A percentile compares a stretch with the other conserved stretches of the same genome.
Conservation (phyloP, 2,329 filamentous ascomycete genomes). For the Scedosporium dehoogii region DNA sequence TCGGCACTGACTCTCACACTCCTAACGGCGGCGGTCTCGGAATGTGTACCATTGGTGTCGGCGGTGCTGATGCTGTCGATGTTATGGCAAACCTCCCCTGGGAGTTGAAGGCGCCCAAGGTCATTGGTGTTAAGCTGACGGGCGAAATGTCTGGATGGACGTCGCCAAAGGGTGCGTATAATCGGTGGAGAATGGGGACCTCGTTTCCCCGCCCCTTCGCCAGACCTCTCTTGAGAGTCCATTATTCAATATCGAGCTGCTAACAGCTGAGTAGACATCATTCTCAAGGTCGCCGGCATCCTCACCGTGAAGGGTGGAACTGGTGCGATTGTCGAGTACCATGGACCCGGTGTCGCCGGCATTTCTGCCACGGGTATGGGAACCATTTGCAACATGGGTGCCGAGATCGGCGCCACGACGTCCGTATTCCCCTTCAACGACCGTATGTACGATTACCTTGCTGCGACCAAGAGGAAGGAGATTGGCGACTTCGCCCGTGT, state of each 20-base stretch:
- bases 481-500: slow-evolving; percentile 84
- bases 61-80: slow-evolving; percentile 96
- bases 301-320: slow-evolving; percentile 97
- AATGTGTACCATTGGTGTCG: slow-evolving; percentile 91
- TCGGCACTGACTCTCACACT: slow-evolving; percentile 96
- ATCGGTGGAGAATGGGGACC: neutral
- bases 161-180: slow-evolving; percentile 68
- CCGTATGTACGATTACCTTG: slow-evolving; percentile 92
- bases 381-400: slow-evolving; percentile 58
- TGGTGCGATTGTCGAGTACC: slow-evolving; percentile 77
- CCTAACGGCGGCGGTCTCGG: slow-evolving; percentile 95
- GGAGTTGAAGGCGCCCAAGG: slow-evolving; percentile 96
- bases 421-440: slow-evolving; percentile 97
- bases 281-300: slow-evolving; percentile 93
- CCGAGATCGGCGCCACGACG: slow-evolving; percentile 76
- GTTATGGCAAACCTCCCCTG: slow-evolving; percentile 96
- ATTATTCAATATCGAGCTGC: slow-evolving; percentile 5
- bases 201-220: neutral
- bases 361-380: slow-evolving; percentile 71
- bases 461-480: slow-evolving; percentile 76
- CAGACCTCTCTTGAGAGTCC: neutral
- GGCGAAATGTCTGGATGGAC: slow-evolving; percentile 87
- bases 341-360: slow-evolving; percentile 56
- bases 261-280: slow-evolving; percentile 57
- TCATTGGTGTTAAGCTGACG: slow-evolving; percentile 93